Conservation (phyloP, 805 yeast species). For the Ogataea sp. region DNA sequence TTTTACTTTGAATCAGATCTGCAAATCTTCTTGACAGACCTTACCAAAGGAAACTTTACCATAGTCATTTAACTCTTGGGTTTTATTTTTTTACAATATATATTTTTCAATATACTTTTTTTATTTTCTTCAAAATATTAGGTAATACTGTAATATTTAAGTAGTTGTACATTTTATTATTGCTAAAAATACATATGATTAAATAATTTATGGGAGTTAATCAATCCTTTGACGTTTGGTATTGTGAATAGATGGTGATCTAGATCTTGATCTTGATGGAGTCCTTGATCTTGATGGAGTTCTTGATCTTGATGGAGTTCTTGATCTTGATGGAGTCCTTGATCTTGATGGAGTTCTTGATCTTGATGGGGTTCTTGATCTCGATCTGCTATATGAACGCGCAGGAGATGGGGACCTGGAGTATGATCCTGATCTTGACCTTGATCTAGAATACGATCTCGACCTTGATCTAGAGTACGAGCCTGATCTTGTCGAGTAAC, state of each 20-base stretch:
- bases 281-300: slow-evolving; percentile 10
- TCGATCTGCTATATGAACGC: neutral
- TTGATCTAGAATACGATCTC: slow-evolving; percentile 3
- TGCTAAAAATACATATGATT: too few species aligned
- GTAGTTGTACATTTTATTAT: too few species aligned
- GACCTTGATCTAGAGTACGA: slow-evolving; percentile 9
- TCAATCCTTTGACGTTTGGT: too few species aligned
- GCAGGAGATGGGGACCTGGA: neutral
- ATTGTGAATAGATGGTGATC: slow-evolving; percentile 2
- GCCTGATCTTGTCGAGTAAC: slow-evolving; percentile 10
- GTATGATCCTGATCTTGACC: slow-evolving; percentile 2
- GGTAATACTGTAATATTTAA: too few species aligned
- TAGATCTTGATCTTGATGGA: slow-evolving; percentile 1
- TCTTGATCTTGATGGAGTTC: slow-evolving; percentile 1
- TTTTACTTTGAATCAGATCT: too few species aligned
- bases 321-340: slow-evolving; percentile 4
- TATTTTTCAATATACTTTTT: too few species aligned
- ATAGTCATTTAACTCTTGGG: too few species aligned
- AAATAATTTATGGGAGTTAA: too few species aligned
- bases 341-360: slow-evolving; percentile 9
- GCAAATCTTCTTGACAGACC: too few species aligned
- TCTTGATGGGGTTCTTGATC: slow-evolving; percentile 15
- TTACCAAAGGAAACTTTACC: too few species aligned
- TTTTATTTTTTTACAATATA: too few species aligned
- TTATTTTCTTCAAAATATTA: too few species aligned